Evolutionary conservation across 73 alveolate genomes (phyloP).

Genomic region (Paramecium primaurelia): DNA sequence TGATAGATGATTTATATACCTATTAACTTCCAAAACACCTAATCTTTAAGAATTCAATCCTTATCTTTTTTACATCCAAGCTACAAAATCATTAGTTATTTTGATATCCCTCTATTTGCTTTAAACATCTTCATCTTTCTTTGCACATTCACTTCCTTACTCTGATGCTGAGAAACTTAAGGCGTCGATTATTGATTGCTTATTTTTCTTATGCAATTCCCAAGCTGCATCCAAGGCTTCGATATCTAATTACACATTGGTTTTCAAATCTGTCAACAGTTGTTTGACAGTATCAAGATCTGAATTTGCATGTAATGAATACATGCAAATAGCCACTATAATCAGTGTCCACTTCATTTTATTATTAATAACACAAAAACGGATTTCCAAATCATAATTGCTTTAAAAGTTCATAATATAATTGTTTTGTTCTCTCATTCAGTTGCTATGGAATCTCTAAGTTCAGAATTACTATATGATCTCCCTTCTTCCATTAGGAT

Average conservation of each 20-base stretch:
- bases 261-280: conserved; percentile 23
- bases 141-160: conserved; percentile 11
- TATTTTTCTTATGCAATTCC: conserved; percentile 7
- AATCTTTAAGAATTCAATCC: not conserved
- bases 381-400: conserved; percentile 2
- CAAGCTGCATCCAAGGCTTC: conserved; percentile 50
- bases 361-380: conserved; percentile 15
- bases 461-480: not conserved
- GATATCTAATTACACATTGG: conserved; percentile 3
- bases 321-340: not conserved
- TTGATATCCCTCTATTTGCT: conserved; percentile 35
- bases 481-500: conserved; percentile 31
- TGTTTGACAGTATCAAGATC: conserved; percentile 32
- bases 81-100: conserved; percentile 29
- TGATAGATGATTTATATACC: not conserved
- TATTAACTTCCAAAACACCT: not conserved
- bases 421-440: not conserved
- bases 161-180: conserved; percentile 28
- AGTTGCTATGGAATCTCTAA: not conserved
- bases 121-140: conserved; percentile 28
- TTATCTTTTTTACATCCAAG: conserved; percentile 38
- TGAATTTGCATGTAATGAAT: not conserved
- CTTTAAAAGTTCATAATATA: conserved; percentile 19
- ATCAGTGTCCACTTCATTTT: conserved; percentile 17
- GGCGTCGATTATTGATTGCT: conserved; percentile 15